Evolutionary conservation across 2,329 filamentous ascomycete species (phyloP), one percentile per base, ranked within the genome.

Genomic region (Penicillium carneum): DNA sequence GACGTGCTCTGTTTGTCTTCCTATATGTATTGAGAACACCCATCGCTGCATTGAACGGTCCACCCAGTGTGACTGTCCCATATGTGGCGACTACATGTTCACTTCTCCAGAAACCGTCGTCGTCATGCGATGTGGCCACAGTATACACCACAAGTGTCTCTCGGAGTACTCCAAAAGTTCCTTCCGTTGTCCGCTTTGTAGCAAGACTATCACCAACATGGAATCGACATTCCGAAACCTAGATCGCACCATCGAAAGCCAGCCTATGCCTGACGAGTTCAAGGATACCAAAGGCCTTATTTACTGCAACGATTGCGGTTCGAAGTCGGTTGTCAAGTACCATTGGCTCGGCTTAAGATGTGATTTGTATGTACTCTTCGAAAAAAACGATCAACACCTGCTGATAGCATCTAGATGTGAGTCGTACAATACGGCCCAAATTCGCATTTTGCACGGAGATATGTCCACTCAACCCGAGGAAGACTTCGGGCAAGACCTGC

Each of bases 281-380:
- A 84, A 82, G 63, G 87, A 92, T 70, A 93, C 91, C 5, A 88
- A 88, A 64, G 94, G 93, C 14, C 86, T 93, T 65, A 87, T 98
- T 51, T 87, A 93, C 63, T 99, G 95, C 78, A 98, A 99, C 75
- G 95, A 99, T 79, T 99, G 95, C 78, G 91, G 89, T 47, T 90
- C 91, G 12, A 93, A 93, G 74, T 93, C 90, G 63, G 90, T 90
- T 23, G 92, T 95, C 23, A 85, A 86, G 33, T 99, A 96, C 74
- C 95, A 99, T 78, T 99, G 95, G 92, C 82, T 98, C 4, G 95
- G 95, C 0, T 82, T 97, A 47, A 97, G 96, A 77, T 99, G 95
- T 74, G 88, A 82, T 49, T 77, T 84, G 69, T 88, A 72, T 70
- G 78, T 71, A 42, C 46, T 34, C 9, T 12, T 16, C 26, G 5